Conservation (phyloP, 352 stramenopile species). For the Phytophthora tubulina region DNA sequence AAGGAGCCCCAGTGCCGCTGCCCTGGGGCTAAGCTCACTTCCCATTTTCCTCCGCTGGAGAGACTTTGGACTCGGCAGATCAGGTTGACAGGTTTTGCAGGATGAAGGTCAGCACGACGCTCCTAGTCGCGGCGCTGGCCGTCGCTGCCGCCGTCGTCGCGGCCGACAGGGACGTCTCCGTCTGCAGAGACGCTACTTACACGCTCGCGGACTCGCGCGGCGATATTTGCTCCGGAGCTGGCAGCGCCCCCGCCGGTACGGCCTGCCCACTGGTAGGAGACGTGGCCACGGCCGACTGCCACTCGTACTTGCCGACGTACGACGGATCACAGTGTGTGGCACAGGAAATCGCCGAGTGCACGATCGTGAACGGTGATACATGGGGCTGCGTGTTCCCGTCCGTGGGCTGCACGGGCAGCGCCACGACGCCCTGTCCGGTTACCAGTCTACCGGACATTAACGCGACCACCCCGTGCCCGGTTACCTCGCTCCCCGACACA, state of each 20-base stretch:
- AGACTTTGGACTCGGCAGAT: constrained; percentile 10
- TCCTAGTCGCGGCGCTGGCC: constrained; percentile 35
- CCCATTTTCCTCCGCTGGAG: constrained; percentile 28
- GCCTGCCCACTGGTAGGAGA: constrained; percentile 63
- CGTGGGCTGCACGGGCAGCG: constrained; percentile 33
- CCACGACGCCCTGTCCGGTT: constrained; percentile 27
- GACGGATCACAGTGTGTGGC: constrained; percentile 48
- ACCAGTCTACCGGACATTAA: constrained; percentile 27
- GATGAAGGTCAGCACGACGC: constrained; percentile 30
- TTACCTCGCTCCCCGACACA: constrained; percentile 17
- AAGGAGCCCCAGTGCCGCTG: constrained; percentile 23
- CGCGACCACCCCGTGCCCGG: constrained; percentile 18
- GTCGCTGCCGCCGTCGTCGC: constrained; percentile 26
- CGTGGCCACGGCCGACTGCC: constrained; percentile 50
- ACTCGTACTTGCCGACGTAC: constrained; percentile 56
- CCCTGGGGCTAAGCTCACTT: constrained; percentile 4
- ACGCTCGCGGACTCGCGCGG: constrained; percentile 49
- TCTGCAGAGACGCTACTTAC: constrained; percentile 60
- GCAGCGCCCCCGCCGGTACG: constrained; percentile 48
- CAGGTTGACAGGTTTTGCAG: constrained; percentile 10
- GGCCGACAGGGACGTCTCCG: constrained; percentile 44
- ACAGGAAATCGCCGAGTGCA: constrained; percentile 52
- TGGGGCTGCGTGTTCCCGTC: constrained; percentile 55
- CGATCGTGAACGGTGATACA: constrained; percentile 41
- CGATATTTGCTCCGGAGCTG: constrained; percentile 57